A percentile compares a stretch with the other conserved stretches of the same genome.
phyloP scores from a whole-genome alignment of 169 alveolate genomes.

The Eimeria maxima region DNA sequence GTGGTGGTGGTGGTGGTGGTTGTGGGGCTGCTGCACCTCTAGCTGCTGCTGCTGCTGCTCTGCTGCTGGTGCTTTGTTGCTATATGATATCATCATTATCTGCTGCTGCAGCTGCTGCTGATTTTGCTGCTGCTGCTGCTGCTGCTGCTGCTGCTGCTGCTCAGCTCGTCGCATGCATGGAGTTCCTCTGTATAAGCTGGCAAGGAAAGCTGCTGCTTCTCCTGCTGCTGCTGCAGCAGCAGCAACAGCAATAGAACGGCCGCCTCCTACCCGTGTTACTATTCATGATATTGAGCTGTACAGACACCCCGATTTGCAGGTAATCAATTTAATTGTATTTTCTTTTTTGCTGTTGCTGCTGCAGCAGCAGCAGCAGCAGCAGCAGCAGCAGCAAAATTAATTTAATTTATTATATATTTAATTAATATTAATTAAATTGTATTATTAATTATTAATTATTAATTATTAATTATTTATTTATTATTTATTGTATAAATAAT shows the following conservation, averaged over 20 bases:
- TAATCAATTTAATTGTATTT: not conserved
- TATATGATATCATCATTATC: too few species aligned
- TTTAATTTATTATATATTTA: too few species aligned
- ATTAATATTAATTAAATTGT: too few species aligned
- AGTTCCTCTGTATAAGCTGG: not conserved
- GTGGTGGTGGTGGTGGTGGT: too few species aligned
- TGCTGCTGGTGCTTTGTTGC: too few species aligned
- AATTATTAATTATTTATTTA: not conserved
- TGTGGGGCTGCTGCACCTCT: too few species aligned
- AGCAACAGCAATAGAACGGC: not conserved
- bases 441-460: too few species aligned
- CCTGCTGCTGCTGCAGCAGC: not conserved
- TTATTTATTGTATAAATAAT: not conserved
- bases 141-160: conserved; percentile 22
- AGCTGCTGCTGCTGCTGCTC: too few species aligned
- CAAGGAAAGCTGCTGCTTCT: not conserved
- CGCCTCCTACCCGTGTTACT: not conserved
- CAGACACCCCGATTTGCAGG: not conserved
- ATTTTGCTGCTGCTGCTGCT: too few species aligned
- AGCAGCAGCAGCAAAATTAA: too few species aligned
- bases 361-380: too few species aligned
- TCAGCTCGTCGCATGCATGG: not conserved
- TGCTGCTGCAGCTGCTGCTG: too few species aligned
- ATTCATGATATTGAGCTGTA: not conserved
- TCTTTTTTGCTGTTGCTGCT: not conserved